Conservation (phyloP, 169 alveolate species). For the Cryptosporidium ubiquitum region DNA sequence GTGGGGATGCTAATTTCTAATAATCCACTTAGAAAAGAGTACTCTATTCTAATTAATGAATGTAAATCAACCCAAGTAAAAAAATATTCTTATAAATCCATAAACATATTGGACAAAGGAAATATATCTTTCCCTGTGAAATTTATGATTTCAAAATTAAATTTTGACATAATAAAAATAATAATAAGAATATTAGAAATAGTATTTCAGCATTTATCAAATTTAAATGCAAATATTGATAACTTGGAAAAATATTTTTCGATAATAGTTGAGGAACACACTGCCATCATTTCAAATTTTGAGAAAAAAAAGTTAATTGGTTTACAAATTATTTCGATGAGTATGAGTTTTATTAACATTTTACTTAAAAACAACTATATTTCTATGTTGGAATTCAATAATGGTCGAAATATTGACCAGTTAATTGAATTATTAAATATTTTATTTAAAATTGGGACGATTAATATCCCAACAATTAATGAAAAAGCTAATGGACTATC, state of each 20-base stretch:
- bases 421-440: neutral
- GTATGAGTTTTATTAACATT: neutral
- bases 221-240: neutral
- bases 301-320: constrained; percentile 7
- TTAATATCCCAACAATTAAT: neutral
- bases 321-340: constrained; percentile 28
- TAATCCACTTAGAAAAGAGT: constrained; percentile 20
- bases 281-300: neutral
- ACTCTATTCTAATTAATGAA: neutral
- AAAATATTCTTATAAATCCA: neutral
- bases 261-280: neutral
- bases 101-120: neutral
- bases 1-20: constrained; percentile 22
- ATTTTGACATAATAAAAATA: neutral
- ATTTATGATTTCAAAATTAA: neutral
- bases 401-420: neutral
- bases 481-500: neutral
- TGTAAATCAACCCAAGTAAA: constrained; percentile 7
- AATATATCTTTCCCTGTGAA: constrained; percentile 5
- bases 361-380: neutral
- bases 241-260: constrained; percentile 1
- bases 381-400: neutral
- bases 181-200: neutral
- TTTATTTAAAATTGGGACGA: constrained; percentile 20
- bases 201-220: neutral